Conservation (phyloP, 768 basidiomycete species). For the Leccinum subgranulosum region DNA sequence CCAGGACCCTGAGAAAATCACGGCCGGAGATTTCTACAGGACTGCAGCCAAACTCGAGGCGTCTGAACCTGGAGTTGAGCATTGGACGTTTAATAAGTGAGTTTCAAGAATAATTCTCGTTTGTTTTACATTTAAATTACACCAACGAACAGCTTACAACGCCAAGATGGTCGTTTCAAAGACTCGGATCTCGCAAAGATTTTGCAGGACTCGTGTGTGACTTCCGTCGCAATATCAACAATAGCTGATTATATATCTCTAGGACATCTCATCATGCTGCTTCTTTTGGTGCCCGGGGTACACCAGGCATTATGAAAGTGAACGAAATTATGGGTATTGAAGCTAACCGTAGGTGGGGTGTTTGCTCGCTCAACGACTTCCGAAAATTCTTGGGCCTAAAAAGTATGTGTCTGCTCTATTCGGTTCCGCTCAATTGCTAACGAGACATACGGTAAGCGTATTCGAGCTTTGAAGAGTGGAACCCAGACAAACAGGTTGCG, state of each 20-base stretch:
- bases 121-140: not conserved
- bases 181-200: slow-evolving; percentile 68
- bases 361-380: slow-evolving; percentile 83
- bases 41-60: slow-evolving; percentile 39
- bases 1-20: slow-evolving; percentile 47
- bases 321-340: slow-evolving; percentile 87
- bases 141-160: slow-evolving; percentile 45
- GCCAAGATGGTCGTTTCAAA: slow-evolving; percentile 60
- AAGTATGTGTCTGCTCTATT: slow-evolving; percentile 39
- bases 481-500: slow-evolving; percentile 65
- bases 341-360: slow-evolving; percentile 72
- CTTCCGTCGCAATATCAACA: not conserved
- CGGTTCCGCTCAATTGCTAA: not conserved
- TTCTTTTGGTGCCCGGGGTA: slow-evolving; percentile 73
- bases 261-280: slow-evolving; percentile 72
- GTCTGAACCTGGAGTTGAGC: slow-evolving; percentile 42
- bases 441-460: slow-evolving; percentile 45
- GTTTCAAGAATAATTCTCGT: slow-evolving; percentile 9
- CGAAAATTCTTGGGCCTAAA: slow-evolving; percentile 78
- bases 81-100: slow-evolving; percentile 70
- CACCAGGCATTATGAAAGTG: slow-evolving; percentile 69
- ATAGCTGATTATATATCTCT: not conserved
- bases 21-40: slow-evolving; percentile 47
- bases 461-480: slow-evolving; percentile 76
- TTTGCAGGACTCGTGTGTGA: slow-evolving; percentile 63